These are phyloP conservation scores for Trichoderma sp. DNA, from an alignment of 2,329 filamentous ascomycete genomes.

Conservation along the genomic window DNA sequence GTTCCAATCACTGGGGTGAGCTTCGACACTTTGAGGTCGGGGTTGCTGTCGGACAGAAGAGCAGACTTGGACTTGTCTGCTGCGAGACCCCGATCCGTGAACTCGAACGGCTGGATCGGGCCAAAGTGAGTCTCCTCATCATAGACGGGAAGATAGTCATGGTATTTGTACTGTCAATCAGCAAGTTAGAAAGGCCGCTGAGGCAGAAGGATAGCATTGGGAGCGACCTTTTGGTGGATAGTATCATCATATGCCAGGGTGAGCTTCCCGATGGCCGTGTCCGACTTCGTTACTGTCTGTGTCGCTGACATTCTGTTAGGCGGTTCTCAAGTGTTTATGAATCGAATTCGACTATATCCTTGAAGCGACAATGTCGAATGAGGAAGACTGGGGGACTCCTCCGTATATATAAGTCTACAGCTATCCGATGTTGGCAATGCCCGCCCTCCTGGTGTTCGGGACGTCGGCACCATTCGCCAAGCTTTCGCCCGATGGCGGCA, in stretches of 20 bases:
- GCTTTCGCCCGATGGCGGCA: slow-evolving; percentile 3
- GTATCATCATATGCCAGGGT: slow-evolving; percentile 18
- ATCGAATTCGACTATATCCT: too few relatives aligned
- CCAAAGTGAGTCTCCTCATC: slow-evolving; percentile 25
- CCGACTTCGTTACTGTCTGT: slow-evolving; percentile 6
- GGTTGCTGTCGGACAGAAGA: slow-evolving; percentile 38
- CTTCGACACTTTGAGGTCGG: slow-evolving; percentile 43
- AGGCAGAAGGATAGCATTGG: too few relatives aligned
- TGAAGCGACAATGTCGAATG: not conserved
- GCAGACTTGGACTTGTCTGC: slow-evolving; percentile 50
- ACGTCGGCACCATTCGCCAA: slow-evolving; percentile 12
- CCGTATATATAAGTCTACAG: not conserved
- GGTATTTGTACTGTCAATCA: slow-evolving; percentile 7
- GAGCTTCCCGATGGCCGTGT: slow-evolving; percentile 6
- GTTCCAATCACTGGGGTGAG: slow-evolving; percentile 50
- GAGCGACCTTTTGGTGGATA: slow-evolving; percentile 15
- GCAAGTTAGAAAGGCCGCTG: not conserved
- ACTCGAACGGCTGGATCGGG: slow-evolving; percentile 24
- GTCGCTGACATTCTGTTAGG: slow-evolving; percentile 16
- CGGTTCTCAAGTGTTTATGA: not conserved
- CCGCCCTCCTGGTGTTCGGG: not conserved
- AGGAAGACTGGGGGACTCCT: too few relatives aligned
- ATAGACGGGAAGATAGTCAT: slow-evolving; percentile 19
- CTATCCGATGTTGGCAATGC: not conserved
- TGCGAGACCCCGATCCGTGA: slow-evolving; percentile 42